These are phyloP conservation scores for Diaporthe citri DNA, from an alignment of 2,329 filamentous ascomycete genomes.

Conservation along the genomic window DNA sequence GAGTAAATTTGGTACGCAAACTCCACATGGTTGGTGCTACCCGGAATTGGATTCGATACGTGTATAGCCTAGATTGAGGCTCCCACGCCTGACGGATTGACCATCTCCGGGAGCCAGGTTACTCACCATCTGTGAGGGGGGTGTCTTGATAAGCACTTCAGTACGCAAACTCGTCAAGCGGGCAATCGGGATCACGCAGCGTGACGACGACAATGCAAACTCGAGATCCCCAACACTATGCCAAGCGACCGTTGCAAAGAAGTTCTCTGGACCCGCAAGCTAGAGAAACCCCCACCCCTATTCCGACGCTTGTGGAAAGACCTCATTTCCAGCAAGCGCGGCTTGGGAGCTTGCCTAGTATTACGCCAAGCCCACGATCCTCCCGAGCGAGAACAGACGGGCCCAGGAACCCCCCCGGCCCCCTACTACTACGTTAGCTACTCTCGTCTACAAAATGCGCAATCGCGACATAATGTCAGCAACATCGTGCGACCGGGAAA, in stretches of 20 bases:
- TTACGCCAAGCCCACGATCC: slow-evolving; percentile 21
- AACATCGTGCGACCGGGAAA: slow-evolving; percentile 1
- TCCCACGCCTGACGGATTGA: neutral
- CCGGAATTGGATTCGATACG: neutral
- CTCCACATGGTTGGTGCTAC: neutral
- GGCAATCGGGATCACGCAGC: neutral
- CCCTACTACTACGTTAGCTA: neutral
- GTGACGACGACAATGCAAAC: neutral
- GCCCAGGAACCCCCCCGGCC: neutral
- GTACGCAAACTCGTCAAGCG: neutral
- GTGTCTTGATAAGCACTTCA: neutral
- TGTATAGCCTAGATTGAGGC: slow-evolving; percentile 18
- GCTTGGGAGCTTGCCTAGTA: slow-evolving; percentile 1
- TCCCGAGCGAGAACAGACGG: neutral
- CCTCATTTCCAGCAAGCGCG: slow-evolving; percentile 16
- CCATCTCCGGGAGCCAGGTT: neutral
- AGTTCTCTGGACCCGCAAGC: no score
- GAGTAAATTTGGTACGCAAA: neutral
- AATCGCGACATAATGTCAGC: slow-evolving; percentile 14
- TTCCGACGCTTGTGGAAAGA: neutral
- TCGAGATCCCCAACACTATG: neutral
- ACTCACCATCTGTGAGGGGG: neutral
- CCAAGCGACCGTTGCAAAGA: neutral
- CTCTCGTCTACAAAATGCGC: neutral
- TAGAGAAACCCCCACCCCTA: neutral